Base-by-base conservation (phyloP, 23 red algal genomes). In the Gracilaria vermiculophylla region DNA sequence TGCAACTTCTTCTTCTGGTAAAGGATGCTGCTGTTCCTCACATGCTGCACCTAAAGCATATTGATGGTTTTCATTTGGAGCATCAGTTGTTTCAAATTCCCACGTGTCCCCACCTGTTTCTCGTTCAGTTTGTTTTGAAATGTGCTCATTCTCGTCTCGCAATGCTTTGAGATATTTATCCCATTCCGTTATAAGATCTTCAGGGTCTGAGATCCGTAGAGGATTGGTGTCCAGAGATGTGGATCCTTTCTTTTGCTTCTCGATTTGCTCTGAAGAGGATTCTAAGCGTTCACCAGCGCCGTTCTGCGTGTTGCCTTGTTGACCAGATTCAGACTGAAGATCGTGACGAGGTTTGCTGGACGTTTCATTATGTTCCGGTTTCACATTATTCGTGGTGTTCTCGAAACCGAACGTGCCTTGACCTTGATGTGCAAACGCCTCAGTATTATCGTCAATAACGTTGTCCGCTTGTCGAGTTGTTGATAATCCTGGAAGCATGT, bases 1-100 rank as follows among this genome's bases (percentile, higher is more conserved):
- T 29, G 57, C 28, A 20, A 23, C 69, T 27, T 50, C 43, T 47
- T 77, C 69, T 0, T 76, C 65, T 19, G 81, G 71, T 34, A 94
- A 42, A 24, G 92, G 70, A 12, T 55, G 77, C 42, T 94, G 92
- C 62, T 94, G 92, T 52, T 94, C 83, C 31, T 88, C 74, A 4
- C 82, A 81, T 16, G 83, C 92, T 16, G 83, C 50, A n/a, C 83
- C 92, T 2, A 94, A 37, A 5, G 76, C 83, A 40, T 76, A 41
- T 41, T 49, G 44, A 2, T 66, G 70, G 69, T 60, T 50, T 15
- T n/a, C 83, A 5, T 55, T 72, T 5, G 12, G 25, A 31, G 61
- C 80, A 23, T 61, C 80, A 45, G 24, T 78, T 31, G 43, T 72
- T 77, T 39, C 61, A 92, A 33, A 75, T 25, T 79, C 35, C 49